These are phyloP conservation scores for Hymenoscyphus scutula DNA, from an alignment of 2,329 filamentous ascomycete species.

Conservation along the genomic window DNA sequence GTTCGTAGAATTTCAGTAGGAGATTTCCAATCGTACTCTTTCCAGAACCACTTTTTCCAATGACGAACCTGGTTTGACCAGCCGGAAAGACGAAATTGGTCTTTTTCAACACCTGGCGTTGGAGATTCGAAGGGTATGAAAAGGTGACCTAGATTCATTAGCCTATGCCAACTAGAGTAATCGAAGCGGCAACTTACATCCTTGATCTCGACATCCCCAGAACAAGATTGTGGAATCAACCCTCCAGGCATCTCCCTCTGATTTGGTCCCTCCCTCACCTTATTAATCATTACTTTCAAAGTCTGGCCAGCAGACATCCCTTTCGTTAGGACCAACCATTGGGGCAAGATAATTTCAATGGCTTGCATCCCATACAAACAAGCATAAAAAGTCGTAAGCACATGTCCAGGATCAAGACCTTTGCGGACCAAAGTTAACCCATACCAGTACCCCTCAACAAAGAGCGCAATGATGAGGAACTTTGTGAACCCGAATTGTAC, in stretches of 20 bases:
- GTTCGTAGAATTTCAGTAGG: slow-evolving; percentile 73
- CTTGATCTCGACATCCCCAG: slow-evolving; percentile 67
- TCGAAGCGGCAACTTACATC: slow-evolving; percentile 50
- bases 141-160: slow-evolving; percentile 65
- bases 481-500: slow-evolving; percentile 71
- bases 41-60: slow-evolving; percentile 85
- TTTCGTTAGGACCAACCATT: slow-evolving; percentile 75
- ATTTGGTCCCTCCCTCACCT: slow-evolving; percentile 32
- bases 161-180: background rate
- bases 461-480: slow-evolving; percentile 73
- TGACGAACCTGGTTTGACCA: slow-evolving; percentile 73
- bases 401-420: slow-evolving; percentile 57
- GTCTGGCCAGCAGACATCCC: slow-evolving; percentile 71
- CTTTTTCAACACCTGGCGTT: slow-evolving; percentile 56
- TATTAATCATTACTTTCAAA: slow-evolving; percentile 49
- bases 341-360: slow-evolving; percentile 70
- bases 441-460: slow-evolving; percentile 89
- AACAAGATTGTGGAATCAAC: slow-evolving; percentile 45
- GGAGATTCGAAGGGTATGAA: slow-evolving; percentile 70
- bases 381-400: slow-evolving; percentile 84
- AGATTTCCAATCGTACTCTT: slow-evolving; percentile 87
- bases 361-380: slow-evolving; percentile 74
- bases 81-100: slow-evolving; percentile 69
- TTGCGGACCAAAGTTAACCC: slow-evolving; percentile 67
- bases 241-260: slow-evolving; percentile 35